phyloP scores from a whole-genome alignment of 2,329 filamentous ascomycete species.

The Trichoderma breve region DNA sequence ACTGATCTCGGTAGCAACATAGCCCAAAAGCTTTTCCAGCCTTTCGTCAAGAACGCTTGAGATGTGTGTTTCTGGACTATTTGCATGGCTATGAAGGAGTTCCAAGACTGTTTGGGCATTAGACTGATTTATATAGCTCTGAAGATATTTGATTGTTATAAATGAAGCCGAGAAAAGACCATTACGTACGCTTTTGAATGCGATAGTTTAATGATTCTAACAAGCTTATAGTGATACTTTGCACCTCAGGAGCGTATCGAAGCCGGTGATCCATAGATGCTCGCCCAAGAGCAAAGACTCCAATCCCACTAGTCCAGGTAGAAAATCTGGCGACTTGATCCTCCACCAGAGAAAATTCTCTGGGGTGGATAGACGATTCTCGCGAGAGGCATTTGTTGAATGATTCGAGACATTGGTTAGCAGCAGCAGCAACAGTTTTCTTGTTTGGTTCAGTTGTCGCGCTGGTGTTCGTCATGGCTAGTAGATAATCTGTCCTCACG shows the following conservation, averaged over 20 bases:
- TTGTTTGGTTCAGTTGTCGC: background rate
- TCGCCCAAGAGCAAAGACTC: background rate
- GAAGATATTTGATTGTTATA: background rate
- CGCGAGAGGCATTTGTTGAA: background rate
- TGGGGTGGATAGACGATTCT: background rate
- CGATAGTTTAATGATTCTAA: background rate
- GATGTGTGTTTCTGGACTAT: background rate
- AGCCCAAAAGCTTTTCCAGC: rapidly evolving
- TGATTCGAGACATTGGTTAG: background rate
- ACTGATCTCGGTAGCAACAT: background rate
- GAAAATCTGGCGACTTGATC: background rate
- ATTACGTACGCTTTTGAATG: background rate
- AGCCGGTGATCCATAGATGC: background rate
- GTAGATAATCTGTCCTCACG: background rate
- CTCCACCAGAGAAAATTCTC: background rate
- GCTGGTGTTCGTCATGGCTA: background rate
- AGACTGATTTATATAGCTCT: background rate
- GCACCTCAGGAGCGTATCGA: background rate
- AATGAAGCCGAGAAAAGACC: background rate
- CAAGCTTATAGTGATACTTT: background rate
- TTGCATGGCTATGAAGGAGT: background rate
- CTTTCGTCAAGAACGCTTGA: background rate
- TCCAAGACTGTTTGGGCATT: background rate
- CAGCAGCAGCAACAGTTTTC: background rate
- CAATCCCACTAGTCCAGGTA: background rate